Base-by-base conservation (phyloP, 2,329 filamentous ascomycete species). In the Emericellopsis cladophorae region DNA sequence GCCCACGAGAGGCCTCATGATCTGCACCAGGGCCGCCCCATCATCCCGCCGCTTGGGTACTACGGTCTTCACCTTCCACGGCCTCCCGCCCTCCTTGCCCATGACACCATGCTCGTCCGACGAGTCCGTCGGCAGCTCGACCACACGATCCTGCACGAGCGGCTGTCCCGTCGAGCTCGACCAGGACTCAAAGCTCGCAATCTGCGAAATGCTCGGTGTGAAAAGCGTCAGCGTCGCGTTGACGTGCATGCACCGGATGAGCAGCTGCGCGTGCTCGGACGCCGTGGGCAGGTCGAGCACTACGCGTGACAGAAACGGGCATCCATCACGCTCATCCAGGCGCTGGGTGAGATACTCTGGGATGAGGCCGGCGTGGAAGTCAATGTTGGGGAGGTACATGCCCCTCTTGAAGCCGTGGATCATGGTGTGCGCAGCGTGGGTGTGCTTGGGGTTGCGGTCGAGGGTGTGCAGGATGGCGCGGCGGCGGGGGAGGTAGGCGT, bases 171-270 rank as follows among this genome's bases (percentile, higher is more conserved):
- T 60, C 23, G 68, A 59, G 43, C 69, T 70, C 26, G 78, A 41
- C 60, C 60, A 63, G 16, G 51, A 43, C 32, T 57, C 52, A 44
- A 80, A 83, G 5, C 78, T 70, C 33, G 71, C 76, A 42, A 90
- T 81, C 56, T 90, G 85, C 9, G 84, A 88, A 44, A 92, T 77
- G 49, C 78, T 85, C 1, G 85, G 85, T 47, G 77, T 79, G 61
- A 88, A 92, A 2, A 87, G 68, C 12, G 82, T 66, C 26, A 90
- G 62, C 8, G 74, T 63, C 0, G 79, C 84, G 51, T 83, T 74
- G 2, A 72, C 67, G 32, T 72, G 73, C 40, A 92, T 59, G 12
- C 78, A 74, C n/a, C 66, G 54, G 5, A 71, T 61, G 18, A 80
- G 64, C 22, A 62, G 61, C 2, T 60, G 58, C 2, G 61, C 59